phyloP scores from a whole-genome alignment of 2,329 filamentous ascomycete species.

The Talaromyces piceae region DNA sequence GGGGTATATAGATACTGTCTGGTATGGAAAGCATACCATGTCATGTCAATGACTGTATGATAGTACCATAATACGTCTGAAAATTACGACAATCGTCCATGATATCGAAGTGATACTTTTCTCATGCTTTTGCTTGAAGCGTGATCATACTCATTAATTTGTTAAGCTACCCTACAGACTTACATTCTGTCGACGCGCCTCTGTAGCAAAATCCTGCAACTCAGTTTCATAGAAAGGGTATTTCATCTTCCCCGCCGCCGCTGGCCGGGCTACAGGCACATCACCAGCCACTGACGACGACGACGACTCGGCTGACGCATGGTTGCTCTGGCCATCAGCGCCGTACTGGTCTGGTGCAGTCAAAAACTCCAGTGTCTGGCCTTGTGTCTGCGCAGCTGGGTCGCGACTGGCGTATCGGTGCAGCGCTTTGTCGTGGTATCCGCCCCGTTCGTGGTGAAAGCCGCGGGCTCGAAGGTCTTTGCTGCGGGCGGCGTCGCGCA shows the following conservation, averaged over 20 bases:
- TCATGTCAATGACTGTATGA: no score
- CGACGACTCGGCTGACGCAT: background rate
- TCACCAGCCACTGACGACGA: background rate
- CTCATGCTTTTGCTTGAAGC: no score
- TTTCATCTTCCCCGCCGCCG: background rate
- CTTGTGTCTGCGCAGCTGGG: constrained; percentile 10
- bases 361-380: constrained; percentile 9
- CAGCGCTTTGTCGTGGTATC: constrained; percentile 22
- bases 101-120: no score
- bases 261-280: background rate
- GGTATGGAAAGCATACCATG: no score
- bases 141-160: no score
- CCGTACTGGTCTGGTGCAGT: constrained; percentile 7
- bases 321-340: background rate
- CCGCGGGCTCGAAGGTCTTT: constrained; percentile 22
- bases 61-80: no score
- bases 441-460: constrained; percentile 17
- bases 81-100: no score
- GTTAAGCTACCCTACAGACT: background rate
- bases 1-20: no score
- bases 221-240: background rate
- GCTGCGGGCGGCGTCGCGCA: constrained; percentile 25
- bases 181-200: background rate
- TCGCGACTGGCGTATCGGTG: constrained; percentile 13
- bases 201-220: background rate